phyloP scores from a whole-genome alignment of 768 basidiomycete species.

The Panaeolus cyanescens region DNA sequence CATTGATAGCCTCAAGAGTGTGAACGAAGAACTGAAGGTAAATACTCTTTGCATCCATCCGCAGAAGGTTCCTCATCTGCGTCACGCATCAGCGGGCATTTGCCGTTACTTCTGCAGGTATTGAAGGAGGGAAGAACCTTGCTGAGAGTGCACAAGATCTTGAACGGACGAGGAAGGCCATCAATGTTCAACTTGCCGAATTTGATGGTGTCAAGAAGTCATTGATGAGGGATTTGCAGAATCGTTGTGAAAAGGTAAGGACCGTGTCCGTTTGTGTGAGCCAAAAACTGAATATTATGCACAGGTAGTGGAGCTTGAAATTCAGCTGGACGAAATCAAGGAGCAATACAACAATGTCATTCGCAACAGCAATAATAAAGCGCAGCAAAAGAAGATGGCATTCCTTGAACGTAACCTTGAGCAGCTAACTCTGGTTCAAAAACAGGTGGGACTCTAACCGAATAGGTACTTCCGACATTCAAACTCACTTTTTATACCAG shows the following conservation, averaged over 20 bases:
- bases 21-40: constrained; percentile 98
- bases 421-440: constrained; percentile 93
- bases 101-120: constrained; percentile 94
- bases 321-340: constrained; percentile 96
- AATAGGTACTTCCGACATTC: constrained; percentile 7
- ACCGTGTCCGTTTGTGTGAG: not conserved
- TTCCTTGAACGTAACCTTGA: constrained; percentile 97
- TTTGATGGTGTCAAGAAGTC: constrained; percentile 99
- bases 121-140: constrained; percentile 95
- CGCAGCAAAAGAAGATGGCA: constrained; percentile 99
- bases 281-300: constrained; percentile 7
- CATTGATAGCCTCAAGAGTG: constrained; percentile 91
- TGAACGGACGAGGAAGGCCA: constrained; percentile 93
- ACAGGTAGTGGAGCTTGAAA: constrained; percentile 98
- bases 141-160: constrained; percentile 97
- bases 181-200: constrained; percentile 97
- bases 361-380: constrained; percentile 96
- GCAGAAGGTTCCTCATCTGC: not conserved
- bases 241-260: constrained; percentile 96
- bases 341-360: constrained; percentile 99
- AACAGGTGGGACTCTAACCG: constrained; percentile 64
- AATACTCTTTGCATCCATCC: constrained; percentile 13
- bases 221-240: constrained; percentile 97
- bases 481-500: constrained; percentile 40
- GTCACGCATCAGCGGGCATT: constrained; percentile 76